Percentiles rank a stretch among this genome's conserved stretches.
Conservation (phyloP, 805 yeast genomes). For the Sugiyamaella marilandica region DNA sequence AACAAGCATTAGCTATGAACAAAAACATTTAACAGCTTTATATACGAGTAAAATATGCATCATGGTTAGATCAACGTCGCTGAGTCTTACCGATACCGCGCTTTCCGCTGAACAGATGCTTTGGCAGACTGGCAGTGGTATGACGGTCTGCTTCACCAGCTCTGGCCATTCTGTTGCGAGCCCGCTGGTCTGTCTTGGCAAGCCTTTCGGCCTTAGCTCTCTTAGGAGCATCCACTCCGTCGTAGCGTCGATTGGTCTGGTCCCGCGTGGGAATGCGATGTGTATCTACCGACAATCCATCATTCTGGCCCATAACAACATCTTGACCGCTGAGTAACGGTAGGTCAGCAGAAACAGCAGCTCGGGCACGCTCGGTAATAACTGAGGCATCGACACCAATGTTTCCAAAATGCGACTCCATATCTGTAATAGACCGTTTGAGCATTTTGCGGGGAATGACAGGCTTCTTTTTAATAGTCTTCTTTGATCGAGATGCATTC, state of each 20-base stretch:
- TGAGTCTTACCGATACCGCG: constrained; percentile 93
- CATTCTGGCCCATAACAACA: constrained; percentile 56
- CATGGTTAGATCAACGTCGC: constrained; percentile 53
- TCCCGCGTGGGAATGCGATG: constrained; percentile 45
- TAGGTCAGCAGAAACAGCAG: constrained; percentile 27
- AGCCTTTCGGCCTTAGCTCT: constrained; percentile 83
- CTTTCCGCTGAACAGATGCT: constrained; percentile 94
- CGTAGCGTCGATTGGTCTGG: constrained; percentile 70
- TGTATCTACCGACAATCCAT: constrained; percentile 35
- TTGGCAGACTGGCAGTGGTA: constrained; percentile 75
- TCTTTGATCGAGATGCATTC: constrained; percentile 79
- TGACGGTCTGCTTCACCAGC: constrained; percentile 97
- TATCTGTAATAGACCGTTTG: constrained; percentile 53
- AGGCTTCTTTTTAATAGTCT: constrained; percentile 79
- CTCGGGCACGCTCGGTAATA: constrained; percentile 49
- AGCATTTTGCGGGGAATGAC: constrained; percentile 87
- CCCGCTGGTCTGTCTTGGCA: constrained; percentile 86
- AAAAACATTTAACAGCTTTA: constrained; percentile 1
- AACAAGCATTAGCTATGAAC: neutral
- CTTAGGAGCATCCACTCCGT: constrained; percentile 81
- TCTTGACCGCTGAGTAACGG: constrained; percentile 61
- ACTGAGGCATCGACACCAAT: constrained; percentile 82
- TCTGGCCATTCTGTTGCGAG: constrained; percentile 86
- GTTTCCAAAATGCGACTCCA: constrained; percentile 86
- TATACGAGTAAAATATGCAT: neutral